Evolutionary conservation across 2,329 filamentous ascomycete genomes (phyloP).

Genomic region (Verticillium zaregamsianum): DNA sequence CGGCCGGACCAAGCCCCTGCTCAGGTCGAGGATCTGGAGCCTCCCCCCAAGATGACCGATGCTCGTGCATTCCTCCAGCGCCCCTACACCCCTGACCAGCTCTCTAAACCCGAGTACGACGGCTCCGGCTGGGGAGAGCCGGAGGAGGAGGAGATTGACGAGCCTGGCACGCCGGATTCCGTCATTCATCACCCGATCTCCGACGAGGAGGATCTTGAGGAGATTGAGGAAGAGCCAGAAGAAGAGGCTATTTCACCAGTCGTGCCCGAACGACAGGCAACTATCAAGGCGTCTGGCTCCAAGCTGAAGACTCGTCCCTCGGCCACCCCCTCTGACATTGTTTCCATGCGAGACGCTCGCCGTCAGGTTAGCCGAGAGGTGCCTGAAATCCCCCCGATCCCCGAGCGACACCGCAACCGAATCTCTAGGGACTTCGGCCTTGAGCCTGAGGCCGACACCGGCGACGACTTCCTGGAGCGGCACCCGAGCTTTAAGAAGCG

Average conservation of each 20-base stretch:
- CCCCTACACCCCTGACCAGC: conserved; percentile 44
- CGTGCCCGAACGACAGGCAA: conserved; percentile 79
- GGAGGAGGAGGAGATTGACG: conserved; percentile 50
- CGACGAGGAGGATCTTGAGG: conserved; percentile 31
- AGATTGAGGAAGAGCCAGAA: conserved; percentile 28
- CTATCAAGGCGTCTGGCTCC: conserved; percentile 82
- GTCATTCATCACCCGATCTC: conserved; percentile 75
- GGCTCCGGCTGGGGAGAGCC: conserved; percentile 58
- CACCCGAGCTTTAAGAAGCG: conserved; percentile 75
- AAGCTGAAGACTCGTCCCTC: conserved; percentile 87
- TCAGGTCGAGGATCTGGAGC: conserved; percentile 17
- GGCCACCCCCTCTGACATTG: conserved; percentile 77
- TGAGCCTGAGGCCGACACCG: conserved; percentile 28
- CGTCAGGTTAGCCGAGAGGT: conserved; percentile 78
- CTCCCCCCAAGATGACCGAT: conserved; percentile 28
- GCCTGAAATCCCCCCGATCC: conserved; percentile 55
- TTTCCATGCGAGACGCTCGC: conserved; percentile 80
- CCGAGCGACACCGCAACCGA: conserved; percentile 54
- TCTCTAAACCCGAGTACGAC: conserved; percentile 60
- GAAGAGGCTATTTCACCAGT: conserved; percentile 48
- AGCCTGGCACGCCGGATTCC: conserved; percentile 77
- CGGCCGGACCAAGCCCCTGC: conserved; percentile 32
- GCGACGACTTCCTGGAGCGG: conserved; percentile 49
- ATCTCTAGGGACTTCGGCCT: conserved; percentile 43
- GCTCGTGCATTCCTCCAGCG: conserved; percentile 32